Evolutionary conservation across 2,329 filamentous ascomycete genomes (phyloP).

Genomic region (Penicillium thymicola): DNA sequence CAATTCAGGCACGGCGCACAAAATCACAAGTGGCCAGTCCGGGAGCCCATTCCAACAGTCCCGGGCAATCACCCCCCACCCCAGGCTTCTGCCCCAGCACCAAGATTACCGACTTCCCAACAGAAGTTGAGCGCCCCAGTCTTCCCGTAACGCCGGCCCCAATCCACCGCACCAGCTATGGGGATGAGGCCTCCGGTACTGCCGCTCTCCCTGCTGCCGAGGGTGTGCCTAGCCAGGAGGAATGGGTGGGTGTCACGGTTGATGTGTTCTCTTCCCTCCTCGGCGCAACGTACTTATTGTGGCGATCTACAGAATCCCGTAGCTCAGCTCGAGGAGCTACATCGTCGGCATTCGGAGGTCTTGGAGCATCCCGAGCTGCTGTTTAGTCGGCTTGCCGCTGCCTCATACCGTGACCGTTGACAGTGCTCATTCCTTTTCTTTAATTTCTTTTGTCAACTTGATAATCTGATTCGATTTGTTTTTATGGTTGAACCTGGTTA

Average conservation of each 20-base stretch:
- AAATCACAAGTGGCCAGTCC: conserved; percentile 40
- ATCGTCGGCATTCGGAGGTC: conserved; percentile 62
- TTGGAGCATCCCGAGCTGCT: conserved; percentile 46
- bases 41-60: conserved; percentile 9
- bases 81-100: conserved; percentile 51
- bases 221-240: conserved; percentile 80
- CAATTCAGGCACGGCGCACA: conserved; percentile 64
- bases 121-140: conserved; percentile 75
- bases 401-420: not conserved
- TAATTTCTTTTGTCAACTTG: not conserved
- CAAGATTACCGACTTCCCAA: conserved; percentile 83
- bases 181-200: conserved; percentile 11
- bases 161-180: conserved; percentile 60
- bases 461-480: not conserved
- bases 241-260: conserved; percentile 80
- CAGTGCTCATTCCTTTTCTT: not conserved
- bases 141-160: conserved; percentile 88
- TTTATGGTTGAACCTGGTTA: not conserved
- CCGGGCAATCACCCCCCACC: conserved; percentile 8
- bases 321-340: conserved; percentile 67
- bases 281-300: conserved; percentile 45
- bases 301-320: conserved; percentile 62
- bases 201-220: conserved; percentile 67
- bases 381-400: conserved; percentile 18
- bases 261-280: conserved; percentile 45